Percentiles rank a stretch among this genome's conserved stretches.
These are phyloP conservation scores for Neonectria hederae DNA, from an alignment of 2,329 filamentous ascomycete genomes.

Conservation along the genomic window DNA sequence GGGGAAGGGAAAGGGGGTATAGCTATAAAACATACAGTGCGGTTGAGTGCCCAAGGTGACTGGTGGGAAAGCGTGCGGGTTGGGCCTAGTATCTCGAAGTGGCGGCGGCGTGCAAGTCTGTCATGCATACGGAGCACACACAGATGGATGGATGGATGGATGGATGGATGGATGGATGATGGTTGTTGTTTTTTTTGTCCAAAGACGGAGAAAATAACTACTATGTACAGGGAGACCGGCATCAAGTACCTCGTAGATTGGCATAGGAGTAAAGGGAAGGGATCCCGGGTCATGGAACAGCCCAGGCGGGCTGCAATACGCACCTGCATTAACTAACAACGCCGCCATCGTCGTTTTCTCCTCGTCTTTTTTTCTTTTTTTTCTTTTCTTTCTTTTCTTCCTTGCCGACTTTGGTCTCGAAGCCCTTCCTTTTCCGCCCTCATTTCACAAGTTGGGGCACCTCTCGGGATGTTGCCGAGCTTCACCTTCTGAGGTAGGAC, in stretches of 20 bases:
- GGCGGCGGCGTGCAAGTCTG: conserved; percentile 33
- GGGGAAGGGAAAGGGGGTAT: not conserved
- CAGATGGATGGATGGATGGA: conserved; percentile 5
- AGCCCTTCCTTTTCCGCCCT: not conserved
- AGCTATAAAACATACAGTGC: not conserved
- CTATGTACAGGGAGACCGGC: conserved; percentile 8
- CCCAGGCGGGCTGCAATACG: not conserved
- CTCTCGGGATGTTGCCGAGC: conserved; percentile 22
- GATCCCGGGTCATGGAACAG: conserved; percentile 16
- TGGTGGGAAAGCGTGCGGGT: not conserved
- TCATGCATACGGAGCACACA: conserved; percentile 30
- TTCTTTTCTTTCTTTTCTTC: not conserved
- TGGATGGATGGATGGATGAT: not conserved
- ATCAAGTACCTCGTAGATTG: not conserved
- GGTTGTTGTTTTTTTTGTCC: not conserved
- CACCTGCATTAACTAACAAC: conserved; percentile 16
- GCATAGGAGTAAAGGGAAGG: conserved; percentile 13
- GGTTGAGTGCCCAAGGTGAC: not conserved
- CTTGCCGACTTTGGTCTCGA: not conserved
- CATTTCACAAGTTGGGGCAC: not conserved
- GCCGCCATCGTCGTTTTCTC: not conserved
- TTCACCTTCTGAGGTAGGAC: conserved; percentile 14
- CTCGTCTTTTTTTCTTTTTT: no score
- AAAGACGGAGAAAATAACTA: conserved; percentile 10
- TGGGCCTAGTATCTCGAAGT: not conserved